These are phyloP conservation scores for Diplosphaera chodatii DNA, from an alignment of 139 green algal genomes.

Conservation along the genomic window DNA sequence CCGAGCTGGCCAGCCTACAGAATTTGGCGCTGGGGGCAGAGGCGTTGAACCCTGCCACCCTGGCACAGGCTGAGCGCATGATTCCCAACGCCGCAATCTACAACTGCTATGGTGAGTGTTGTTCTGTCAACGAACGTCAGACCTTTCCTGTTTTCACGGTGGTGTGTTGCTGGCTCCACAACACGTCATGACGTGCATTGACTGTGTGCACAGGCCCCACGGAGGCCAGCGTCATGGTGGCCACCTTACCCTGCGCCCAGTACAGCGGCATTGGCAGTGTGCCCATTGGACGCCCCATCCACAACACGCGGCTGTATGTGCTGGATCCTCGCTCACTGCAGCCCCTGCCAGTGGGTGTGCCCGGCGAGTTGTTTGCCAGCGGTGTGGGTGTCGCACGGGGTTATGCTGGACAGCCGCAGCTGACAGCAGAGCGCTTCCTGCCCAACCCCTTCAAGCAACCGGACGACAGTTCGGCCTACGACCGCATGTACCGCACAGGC, in stretches of 20 bases:
- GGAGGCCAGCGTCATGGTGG: constrained; percentile 6
- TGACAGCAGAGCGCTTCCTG: constrained; percentile 37
- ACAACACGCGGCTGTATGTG: no score
- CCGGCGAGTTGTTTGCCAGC: constrained; percentile 43
- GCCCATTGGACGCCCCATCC: no score
- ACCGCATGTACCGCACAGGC: constrained; percentile 30
- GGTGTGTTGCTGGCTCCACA: no score
- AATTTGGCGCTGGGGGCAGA: neutral
- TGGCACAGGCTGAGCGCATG: neutral
- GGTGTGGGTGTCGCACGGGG: constrained; percentile 30
- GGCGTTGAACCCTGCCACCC: neutral
- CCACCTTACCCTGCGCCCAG: neutral
- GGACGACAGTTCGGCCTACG: constrained; percentile 21
- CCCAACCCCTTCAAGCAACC: constrained; percentile 32
- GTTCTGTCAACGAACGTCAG: no score
- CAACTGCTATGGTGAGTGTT: constrained; percentile 1
- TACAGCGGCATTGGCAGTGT: constrained; percentile 8
- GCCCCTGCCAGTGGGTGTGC: constrained; percentile 28
- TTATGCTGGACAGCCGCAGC: constrained; percentile 25
- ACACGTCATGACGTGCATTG: no score
- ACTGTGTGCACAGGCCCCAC: no score
- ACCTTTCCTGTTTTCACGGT: no score
- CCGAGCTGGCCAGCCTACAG: no score
- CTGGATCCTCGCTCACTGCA: no score
- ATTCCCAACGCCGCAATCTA: constrained; percentile 3